Base-by-base conservation (phyloP, 768 basidiomycete species). In the Tephrocybe sp. region DNA sequence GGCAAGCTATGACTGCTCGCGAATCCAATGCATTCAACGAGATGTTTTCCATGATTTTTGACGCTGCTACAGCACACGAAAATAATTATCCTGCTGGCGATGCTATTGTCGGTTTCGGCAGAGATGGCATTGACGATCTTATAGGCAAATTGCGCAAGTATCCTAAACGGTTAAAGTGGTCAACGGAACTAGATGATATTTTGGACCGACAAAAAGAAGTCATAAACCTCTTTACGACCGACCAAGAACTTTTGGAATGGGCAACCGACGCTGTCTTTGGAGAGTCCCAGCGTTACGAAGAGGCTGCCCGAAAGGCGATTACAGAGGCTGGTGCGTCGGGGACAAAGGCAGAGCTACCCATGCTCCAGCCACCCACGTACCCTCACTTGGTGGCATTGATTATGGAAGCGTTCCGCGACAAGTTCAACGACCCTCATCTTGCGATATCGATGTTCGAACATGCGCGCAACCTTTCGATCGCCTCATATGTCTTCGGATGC, bases 401-500 rank as follows among this genome's bases (percentile, higher is more conserved):
- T 49, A 92, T 97, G 80, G 74, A 74, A 22, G 75, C 80, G 10
- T 87, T 94, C 63, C 82, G 94, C 19, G 86, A 85, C 59, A 85
- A 82, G 45, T 93, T 88, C 66, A 67, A 67, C 14, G 85, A 93
- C 53, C 92, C 94, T 1, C 78, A 92, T 60, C 76, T 92, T 22
- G 85, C 93, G 1, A 77, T 98, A 14, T 76, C 85, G 16, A 77
- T 96, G 20, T 98, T 97, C 71, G 74, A 85, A 44, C 78, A 93
- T 64, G 89, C 92, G 0, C 80, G 84, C 35, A 77, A 78, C 35
- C 78, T 84, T 3, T 91, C 89, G 1, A 79, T 87, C 43, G 75
- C 84, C 4, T 92, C 88, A 4, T 98, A 91, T 65, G 86, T 95
- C 26, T 85, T 86, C 60, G 95, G 94, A 2, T 98, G 95, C 67